Evolutionary conservation across 331 rosid genomes (phyloP).

Genomic region (Saraca asoca): DNA sequence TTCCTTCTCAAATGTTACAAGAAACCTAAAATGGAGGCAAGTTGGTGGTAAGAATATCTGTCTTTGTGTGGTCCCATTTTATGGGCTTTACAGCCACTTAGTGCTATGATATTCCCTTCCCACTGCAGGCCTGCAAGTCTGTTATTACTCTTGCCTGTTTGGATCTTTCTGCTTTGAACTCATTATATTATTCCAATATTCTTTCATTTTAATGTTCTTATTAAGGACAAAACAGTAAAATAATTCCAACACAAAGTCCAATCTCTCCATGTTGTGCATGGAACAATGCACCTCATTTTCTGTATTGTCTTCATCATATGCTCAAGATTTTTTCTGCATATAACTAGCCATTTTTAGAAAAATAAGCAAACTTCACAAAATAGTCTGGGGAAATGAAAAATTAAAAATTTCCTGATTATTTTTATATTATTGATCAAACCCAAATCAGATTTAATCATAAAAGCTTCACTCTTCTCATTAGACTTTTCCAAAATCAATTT

Average conservation of each 20-base stretch:
- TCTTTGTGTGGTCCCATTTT: conserved; percentile 29
- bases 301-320: conserved; percentile 16
- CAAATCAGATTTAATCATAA: too few species aligned
- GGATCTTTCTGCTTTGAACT: conserved; percentile 37
- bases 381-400: too few species aligned
- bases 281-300: conserved; percentile 5
- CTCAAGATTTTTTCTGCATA: conserved; percentile 1
- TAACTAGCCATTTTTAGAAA: not conserved
- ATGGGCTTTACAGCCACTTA: conserved; percentile 22
- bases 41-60: not conserved
- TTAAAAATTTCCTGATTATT: too few species aligned
- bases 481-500: too few species aligned
- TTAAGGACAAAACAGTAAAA: conserved; percentile 28
- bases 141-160: conserved; percentile 12
- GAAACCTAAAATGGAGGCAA: not conserved
- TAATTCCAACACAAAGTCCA: conserved; percentile 27
- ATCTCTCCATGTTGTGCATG: conserved; percentile 8
- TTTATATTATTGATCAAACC: too few species aligned
- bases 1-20: conserved; percentile 5
- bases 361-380: too few species aligned
- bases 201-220: conserved; percentile 27
- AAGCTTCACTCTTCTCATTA: too few species aligned
- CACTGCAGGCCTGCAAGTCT: not conserved
- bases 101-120: conserved; percentile 6
- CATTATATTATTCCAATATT: conserved; percentile 19